Evolutionary conservation across 768 basidiomycete genomes (phyloP).

Genomic region (Leccinum rimulosum): DNA sequence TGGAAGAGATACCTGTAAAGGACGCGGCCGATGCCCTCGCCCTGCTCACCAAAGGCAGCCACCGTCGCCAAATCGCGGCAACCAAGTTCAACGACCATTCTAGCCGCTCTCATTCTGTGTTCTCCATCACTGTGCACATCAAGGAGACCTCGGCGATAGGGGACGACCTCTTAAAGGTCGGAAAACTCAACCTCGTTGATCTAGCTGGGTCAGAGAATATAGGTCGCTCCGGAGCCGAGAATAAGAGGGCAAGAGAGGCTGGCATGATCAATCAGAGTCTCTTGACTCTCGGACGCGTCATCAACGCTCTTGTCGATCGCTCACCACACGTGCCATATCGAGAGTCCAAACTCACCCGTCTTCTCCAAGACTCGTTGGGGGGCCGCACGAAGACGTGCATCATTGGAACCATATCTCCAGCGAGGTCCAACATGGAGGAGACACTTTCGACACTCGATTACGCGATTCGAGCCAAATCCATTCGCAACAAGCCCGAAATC

Average conservation of each 20-base stretch:
- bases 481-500: conserved; percentile 91
- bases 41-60: conserved; percentile 84
- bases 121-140: conserved; percentile 91
- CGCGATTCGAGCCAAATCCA: conserved; percentile 91
- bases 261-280: conserved; percentile 99
- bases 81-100: conserved; percentile 99
- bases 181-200: conserved; percentile 96
- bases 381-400: conserved; percentile 97
- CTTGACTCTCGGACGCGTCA: conserved; percentile 94
- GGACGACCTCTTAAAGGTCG: conserved; percentile 88
- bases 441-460: conserved; percentile 97
- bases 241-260: conserved; percentile 92
- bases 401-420: conserved; percentile 94
- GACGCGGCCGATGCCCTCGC: conserved; percentile 79
- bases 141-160: conserved; percentile 78
- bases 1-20: conserved; percentile 86
- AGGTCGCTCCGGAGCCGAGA: conserved; percentile 91
- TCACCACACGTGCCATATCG: conserved; percentile 93
- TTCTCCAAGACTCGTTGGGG: conserved; percentile 98
- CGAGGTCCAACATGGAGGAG: conserved; percentile 92
- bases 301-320: conserved; percentile 92
- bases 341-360: conserved; percentile 95
- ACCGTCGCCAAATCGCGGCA: conserved; percentile 88
- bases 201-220: conserved; percentile 98
- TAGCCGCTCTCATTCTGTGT: conserved; percentile 96